Evolutionary conservation across 352 stramenopile species (phyloP).

Genomic region (Lagenidium sp.): DNA sequence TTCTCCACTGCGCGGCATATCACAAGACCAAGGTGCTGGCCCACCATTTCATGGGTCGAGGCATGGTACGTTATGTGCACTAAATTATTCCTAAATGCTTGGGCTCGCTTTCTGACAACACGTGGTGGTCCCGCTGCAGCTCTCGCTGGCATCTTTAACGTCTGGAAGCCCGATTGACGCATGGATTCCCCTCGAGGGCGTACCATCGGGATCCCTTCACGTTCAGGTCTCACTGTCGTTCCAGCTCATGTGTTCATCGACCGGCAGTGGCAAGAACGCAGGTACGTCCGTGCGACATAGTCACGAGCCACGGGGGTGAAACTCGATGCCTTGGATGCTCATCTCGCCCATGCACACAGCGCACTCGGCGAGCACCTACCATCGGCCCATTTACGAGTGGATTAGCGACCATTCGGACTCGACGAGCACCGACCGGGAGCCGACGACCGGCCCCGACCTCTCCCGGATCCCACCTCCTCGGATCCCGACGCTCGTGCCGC

Average conservation of each 20-base stretch:
- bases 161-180: slow-evolving; percentile 52
- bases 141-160: slow-evolving; percentile 40
- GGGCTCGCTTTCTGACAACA: slow-evolving; percentile 1
- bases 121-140: too few species aligned
- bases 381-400: slow-evolving; percentile 3
- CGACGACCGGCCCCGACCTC: not conserved
- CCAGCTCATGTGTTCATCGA: slow-evolving; percentile 70
- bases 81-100: too few species aligned
- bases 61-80: too few species aligned
- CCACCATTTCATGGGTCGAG: slow-evolving; percentile 70
- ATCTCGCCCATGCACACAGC: slow-evolving; percentile 23
- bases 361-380: slow-evolving; percentile 19
- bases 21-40: slow-evolving; percentile 73
- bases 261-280: slow-evolving; percentile 5
- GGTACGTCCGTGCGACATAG: not conserved
- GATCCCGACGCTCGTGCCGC: slow-evolving; percentile 24
- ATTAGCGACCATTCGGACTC: slow-evolving; percentile 3
- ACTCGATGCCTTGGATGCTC: slow-evolving; percentile 9
- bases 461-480: slow-evolving; percentile 19
- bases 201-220: slow-evolving; percentile 40
- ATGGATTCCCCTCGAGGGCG: slow-evolving; percentile 61
- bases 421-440: not conserved
- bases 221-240: slow-evolving; percentile 61
- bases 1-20: slow-evolving; percentile 53
- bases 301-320: slow-evolving; percentile 1